Conservation (phyloP, 768 basidiomycete species). For the Pleurotus citrinopileatus region DNA sequence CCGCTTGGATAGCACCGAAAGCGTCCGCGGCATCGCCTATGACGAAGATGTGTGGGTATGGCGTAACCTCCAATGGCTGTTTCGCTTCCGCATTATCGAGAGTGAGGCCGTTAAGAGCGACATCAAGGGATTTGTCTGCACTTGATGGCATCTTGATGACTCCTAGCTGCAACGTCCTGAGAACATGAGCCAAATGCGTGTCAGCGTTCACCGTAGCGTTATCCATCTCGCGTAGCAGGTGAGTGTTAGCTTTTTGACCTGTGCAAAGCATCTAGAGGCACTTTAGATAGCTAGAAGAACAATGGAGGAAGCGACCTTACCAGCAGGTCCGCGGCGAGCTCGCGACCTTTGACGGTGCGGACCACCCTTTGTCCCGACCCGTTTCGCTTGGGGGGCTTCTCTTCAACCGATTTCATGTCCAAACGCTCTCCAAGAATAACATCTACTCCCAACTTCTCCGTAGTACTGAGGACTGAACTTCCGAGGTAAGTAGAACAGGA, state of each 20-base stretch:
- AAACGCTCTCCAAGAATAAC: slow-evolving; percentile 55
- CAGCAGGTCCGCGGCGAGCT: slow-evolving; percentile 50
- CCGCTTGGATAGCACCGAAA: slow-evolving; percentile 61
- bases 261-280: slow-evolving; percentile 45
- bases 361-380: slow-evolving; percentile 31
- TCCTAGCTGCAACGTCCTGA: slow-evolving; percentile 50
- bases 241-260: slow-evolving; percentile 58
- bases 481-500: background rate
- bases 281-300: slow-evolving; percentile 21
- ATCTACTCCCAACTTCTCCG: slow-evolving; percentile 41
- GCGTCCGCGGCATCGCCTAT: slow-evolving; percentile 64
- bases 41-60: slow-evolving; percentile 56
- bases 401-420: slow-evolving; percentile 36
- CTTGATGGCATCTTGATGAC: slow-evolving; percentile 15
- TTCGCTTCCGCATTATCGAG: slow-evolving; percentile 15
- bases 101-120: slow-evolving; percentile 19
- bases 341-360: slow-evolving; percentile 45
- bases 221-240: slow-evolving; percentile 41
- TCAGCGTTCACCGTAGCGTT: slow-evolving; percentile 33
- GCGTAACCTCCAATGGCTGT: slow-evolving; percentile 18
- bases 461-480: slow-evolving; percentile 32
- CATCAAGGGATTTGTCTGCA: slow-evolving; percentile 12
- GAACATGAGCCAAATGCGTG: slow-evolving; percentile 41
- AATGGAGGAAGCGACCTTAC: slow-evolving; percentile 28
- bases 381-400: slow-evolving; percentile 23